phyloP scores from a whole-genome alignment of 768 basidiomycete species.

The Collybiopsis confluens region DNA sequence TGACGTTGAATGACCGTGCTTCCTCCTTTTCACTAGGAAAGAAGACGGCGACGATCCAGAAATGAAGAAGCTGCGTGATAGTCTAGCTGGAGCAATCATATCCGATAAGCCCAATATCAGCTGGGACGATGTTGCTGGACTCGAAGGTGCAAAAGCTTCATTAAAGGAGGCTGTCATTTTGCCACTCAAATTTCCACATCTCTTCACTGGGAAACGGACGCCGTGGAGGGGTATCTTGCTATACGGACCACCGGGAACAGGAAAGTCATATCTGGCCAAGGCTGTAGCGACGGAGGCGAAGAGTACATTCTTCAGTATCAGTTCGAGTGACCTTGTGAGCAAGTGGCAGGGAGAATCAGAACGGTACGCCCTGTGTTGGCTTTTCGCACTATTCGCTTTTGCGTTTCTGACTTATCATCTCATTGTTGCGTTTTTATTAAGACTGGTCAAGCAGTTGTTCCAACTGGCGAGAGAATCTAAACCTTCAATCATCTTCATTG shows the following conservation, averaged over 20 bases:
- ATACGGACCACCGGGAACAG: slow-evolving; percentile 97
- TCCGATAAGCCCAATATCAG: slow-evolving; percentile 92
- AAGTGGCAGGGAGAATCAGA: slow-evolving; percentile 99
- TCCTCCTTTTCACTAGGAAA: slow-evolving; percentile 28
- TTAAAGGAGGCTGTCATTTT: slow-evolving; percentile 98
- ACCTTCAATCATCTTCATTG: slow-evolving; percentile 98
- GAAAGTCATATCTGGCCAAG: slow-evolving; percentile 95
- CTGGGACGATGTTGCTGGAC: slow-evolving; percentile 98
- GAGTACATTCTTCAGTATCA: slow-evolving; percentile 97
- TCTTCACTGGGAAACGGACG: slow-evolving; percentile 97
- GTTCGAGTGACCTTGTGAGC: slow-evolving; percentile 91
- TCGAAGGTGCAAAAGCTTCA: slow-evolving; percentile 92
- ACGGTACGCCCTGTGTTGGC: slow-evolving; percentile 49
- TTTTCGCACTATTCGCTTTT: too few relatives aligned
- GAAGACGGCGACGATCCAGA: slow-evolving; percentile 71
- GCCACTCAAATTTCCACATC: slow-evolving; percentile 98
- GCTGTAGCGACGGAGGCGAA: slow-evolving; percentile 99
- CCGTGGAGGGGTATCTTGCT: slow-evolving; percentile 96
- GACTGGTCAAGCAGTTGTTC: slow-evolving; percentile 94
- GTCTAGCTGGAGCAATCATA: slow-evolving; percentile 82
- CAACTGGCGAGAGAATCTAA: slow-evolving; percentile 94
- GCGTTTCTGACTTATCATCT: too few relatives aligned
- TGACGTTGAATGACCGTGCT: background rate
- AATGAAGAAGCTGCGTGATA: slow-evolving; percentile 93
- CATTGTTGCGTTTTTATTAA: too few relatives aligned